A percentile compares a stretch with the other conserved stretches of the same genome.
These are phyloP conservation scores for Comarum palustre DNA, from an alignment of 306 rosid species.

Conservation along the genomic window DNA sequence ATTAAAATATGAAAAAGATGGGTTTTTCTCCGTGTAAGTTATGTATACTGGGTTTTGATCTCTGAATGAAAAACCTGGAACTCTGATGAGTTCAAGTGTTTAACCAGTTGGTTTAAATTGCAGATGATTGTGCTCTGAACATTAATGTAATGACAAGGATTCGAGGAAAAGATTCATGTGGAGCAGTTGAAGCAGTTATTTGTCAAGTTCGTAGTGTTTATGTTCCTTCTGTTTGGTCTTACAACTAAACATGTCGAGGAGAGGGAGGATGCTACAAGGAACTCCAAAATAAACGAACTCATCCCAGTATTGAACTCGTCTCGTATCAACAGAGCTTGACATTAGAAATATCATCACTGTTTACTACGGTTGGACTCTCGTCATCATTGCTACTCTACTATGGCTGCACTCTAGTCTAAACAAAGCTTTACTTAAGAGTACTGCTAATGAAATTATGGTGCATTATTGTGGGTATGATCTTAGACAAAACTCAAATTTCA, in stretches of 20 bases:
- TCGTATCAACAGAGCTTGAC: background rate
- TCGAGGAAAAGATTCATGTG: conserved; percentile 29
- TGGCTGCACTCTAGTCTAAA: background rate
- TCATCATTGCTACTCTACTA: too few species aligned
- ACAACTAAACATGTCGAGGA: background rate
- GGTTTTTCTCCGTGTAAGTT: conserved; percentile 16
- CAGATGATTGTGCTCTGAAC: conserved; percentile 5
- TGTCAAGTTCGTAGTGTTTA: background rate
- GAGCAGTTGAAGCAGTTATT: background rate
- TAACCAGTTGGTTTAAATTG: background rate
- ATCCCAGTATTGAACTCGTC: background rate
- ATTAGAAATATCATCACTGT: background rate
- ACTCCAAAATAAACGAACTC: background rate
- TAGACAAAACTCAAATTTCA: background rate
- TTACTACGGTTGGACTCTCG: too few species aligned
- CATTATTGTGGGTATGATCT: background rate
- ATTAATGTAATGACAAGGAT: conserved; percentile 20
- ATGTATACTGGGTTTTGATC: conserved; percentile 6
- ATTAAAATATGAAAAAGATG: conserved; percentile 37
- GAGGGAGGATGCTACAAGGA: background rate
- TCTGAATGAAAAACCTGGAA: conserved; percentile 6
- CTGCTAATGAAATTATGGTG: too few species aligned
- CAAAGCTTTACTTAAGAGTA: too few species aligned
- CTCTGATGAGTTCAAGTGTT: background rate
- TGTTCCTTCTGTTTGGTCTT: background rate